Evolutionary conservation across 208 protist species (phyloP).

Genomic region (Wallacemonas sp.): DNA sequence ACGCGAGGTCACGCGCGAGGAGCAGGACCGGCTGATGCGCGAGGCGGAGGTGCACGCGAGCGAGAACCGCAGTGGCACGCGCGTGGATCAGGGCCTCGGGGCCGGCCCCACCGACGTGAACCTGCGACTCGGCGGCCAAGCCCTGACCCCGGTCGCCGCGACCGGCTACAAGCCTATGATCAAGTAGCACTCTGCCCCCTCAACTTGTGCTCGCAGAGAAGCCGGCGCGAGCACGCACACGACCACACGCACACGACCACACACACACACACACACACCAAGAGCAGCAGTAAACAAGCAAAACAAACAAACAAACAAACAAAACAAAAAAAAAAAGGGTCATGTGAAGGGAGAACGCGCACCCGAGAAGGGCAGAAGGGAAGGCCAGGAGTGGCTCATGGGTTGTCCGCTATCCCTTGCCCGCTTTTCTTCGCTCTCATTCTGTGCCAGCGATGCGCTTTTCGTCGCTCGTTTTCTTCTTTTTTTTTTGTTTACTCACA

Average conservation of each 20-base stretch:
- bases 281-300: not conserved
- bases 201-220: conserved; percentile 12
- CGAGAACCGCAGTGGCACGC: conserved; percentile 72
- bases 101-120: conserved; percentile 73
- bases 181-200: conserved; percentile 12
- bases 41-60: conserved; percentile 60
- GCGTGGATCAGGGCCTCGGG: conserved; percentile 44
- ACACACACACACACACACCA: not conserved
- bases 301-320: not conserved
- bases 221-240: not conserved
- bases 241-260: not conserved
- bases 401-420: no score
- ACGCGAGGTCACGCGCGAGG: conserved; percentile 81
- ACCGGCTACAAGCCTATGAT: conserved; percentile 83
- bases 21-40: conserved; percentile 74
- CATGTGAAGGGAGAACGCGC: no score
- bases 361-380: no score
- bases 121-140: conserved; percentile 67
- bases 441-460: no score
- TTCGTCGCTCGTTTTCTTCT: no score
- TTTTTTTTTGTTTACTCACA: no score
- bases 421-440: no score
- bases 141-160: conserved; percentile 75
- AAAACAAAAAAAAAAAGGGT: not conserved
- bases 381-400: no score